Percentiles rank a stretch among this genome's conserved stretches.
Conservation (phyloP, 2,329 filamentous ascomycete species). For the Colletotrichum viniferum region DNA sequence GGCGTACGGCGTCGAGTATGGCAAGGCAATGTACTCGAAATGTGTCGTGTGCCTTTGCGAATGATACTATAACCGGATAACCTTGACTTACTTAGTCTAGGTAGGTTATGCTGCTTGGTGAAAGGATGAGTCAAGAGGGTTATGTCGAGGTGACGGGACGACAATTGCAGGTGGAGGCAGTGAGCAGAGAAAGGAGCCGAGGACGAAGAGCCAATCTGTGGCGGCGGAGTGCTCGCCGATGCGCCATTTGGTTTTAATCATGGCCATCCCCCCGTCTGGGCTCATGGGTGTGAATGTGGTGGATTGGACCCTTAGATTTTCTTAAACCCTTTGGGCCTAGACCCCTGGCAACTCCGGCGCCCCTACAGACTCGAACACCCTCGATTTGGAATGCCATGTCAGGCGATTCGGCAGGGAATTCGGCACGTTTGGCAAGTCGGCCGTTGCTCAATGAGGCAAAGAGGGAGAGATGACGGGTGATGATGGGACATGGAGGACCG, state of each 20-base stretch:
- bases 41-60: background rate
- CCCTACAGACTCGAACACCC: background rate
- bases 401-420: background rate
- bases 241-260: background rate
- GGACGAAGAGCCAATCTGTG: background rate
- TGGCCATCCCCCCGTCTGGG: background rate
- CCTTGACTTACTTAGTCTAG: background rate
- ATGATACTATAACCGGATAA: background rate
- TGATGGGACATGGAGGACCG: background rate
- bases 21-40: background rate
- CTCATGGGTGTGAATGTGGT: background rate
- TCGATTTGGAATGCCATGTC: conserved; percentile 3
- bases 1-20: background rate
- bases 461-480: background rate
- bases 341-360: background rate
- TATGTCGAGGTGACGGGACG: background rate
- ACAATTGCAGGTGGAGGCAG: background rate
- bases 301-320: conserved; percentile 17
- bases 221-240: background rate
- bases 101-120: background rate
- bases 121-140: background rate
- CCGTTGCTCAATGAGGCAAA: background rate
- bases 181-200: background rate
- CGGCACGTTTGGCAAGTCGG: background rate
- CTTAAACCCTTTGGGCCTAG: background rate